Percentiles rank a stretch among this genome's conserved stretches.
These are phyloP conservation scores for Ganoderma meredithae DNA, from an alignment of 1,284 basidiomycete species.

Conservation along the genomic window DNA sequence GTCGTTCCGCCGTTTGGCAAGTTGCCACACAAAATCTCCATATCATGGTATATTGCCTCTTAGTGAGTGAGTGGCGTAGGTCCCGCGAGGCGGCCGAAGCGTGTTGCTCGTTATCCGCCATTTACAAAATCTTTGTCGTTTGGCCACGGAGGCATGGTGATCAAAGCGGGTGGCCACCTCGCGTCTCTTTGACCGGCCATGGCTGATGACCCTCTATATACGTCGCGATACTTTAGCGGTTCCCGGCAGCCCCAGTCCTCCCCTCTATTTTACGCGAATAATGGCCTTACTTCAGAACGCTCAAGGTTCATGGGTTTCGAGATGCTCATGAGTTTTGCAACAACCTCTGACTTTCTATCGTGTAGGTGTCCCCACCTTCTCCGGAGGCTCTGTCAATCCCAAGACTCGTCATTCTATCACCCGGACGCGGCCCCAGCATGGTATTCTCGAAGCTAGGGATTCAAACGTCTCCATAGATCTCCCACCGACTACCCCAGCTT, in stretches of 20 bases:
- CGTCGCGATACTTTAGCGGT: neutral
- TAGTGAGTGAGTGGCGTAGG: neutral
- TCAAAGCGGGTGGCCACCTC: neutral
- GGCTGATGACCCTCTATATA: neutral
- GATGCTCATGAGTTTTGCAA: neutral
- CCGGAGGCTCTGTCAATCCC: neutral
- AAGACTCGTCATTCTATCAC: neutral
- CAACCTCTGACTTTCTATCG: neutral
- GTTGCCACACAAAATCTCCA: neutral
- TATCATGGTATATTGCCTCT: neutral
- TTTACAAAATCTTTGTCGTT: neutral
- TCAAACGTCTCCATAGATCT: neutral
- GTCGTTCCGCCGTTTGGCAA: neutral
- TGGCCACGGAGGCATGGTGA: conserved; percentile 2
- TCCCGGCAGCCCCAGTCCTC: neutral
- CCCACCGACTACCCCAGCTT: neutral
- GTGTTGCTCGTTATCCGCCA: neutral
- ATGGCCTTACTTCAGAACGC: neutral
- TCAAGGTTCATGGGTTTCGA: neutral
- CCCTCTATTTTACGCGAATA: neutral
- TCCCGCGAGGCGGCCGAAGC: neutral
- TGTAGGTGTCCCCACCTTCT: neutral
- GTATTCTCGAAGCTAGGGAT: neutral
- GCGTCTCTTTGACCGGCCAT: neutral
- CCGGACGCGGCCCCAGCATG: neutral